phyloP scores from a whole-genome alignment of 192 early-diverging fungal genomes.

The Helicostylum pulchrum region DNA sequence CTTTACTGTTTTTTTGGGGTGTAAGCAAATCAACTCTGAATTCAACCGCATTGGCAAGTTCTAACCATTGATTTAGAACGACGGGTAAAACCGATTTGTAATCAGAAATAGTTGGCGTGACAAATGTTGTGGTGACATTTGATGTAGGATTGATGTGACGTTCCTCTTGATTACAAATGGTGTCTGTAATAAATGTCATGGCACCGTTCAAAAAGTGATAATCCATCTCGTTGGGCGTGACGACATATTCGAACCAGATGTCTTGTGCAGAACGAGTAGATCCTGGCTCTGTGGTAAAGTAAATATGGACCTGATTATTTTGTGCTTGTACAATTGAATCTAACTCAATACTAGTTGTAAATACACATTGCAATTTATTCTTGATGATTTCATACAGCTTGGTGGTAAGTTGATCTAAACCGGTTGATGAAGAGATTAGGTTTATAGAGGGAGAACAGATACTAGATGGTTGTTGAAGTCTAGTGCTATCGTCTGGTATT shows the following conservation, averaged over 20 bases:
- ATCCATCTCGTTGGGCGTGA: neutral
- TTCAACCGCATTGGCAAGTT: conserved; percentile 48
- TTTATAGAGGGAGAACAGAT: no score
- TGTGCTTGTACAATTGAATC: neutral
- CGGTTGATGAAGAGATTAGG: neutral
- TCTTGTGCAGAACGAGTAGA: neutral
- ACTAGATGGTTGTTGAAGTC: no score
- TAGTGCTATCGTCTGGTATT: no score
- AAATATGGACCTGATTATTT: neutral
- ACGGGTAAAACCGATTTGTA: conserved; percentile 7
- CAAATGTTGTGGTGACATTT: conserved; percentile 1
- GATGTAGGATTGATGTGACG: conserved; percentile 1
- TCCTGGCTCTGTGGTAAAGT: neutral
- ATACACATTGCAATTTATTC: neutral
- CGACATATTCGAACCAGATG: conserved; percentile 6
- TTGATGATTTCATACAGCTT: neutral
- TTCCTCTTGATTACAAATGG: neutral
- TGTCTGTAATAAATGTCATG: conserved; percentile 1
- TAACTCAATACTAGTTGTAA: neutral
- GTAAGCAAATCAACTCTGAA: conserved; percentile 85
- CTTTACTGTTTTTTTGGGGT: conserved; percentile 31
- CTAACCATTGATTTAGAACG: conserved; percentile 17
- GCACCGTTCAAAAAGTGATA: neutral
- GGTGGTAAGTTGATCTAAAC: neutral
- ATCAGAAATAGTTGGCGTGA: conserved; percentile 12